Base-by-base conservation (phyloP, 2,329 filamentous ascomycete genomes). In the Aureobasidium lini region DNA sequence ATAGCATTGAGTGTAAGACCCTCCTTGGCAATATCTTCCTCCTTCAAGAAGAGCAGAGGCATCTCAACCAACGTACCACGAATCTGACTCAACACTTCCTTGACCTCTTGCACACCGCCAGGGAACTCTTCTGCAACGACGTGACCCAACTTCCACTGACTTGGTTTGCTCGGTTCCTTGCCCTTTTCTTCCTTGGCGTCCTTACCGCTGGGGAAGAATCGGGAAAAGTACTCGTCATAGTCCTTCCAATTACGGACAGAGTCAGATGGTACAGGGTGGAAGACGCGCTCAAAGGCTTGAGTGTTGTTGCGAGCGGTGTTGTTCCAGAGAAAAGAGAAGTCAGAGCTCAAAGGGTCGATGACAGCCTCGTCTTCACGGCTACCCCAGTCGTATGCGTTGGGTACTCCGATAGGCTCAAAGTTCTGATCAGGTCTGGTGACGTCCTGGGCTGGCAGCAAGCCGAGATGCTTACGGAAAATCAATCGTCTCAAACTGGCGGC, bases 391-490 rank as follows among this genome's bases (percentile, higher is more conserved):
- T 79, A 80, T 8, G 73, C 64, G 63, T 85, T 85, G 2, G 79
- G 76, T 0, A 78, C 71, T 16, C 81, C 81, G 7, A 85, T 77
- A 0, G 82, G 83, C 62, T 81, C 75, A 65, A 76, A 84, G 69
- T 85, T 85, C 29, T 76, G 73, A 53, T 84, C 75, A 11, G 80
- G 81, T 6, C 71, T 75, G 59, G 90, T 82, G 61, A 87, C 79
- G 16, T 85, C 78, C 70, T 96, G 90, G 0, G 88, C 81, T 4
- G 82, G 86, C 9, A 96, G 79, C 8, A 96, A 80, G 44, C 93
- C 93, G 1, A 96, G 82, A 70, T 96, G 93, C 76, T 96, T 95
- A 65, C 92, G 85, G 84, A 90, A 96, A 63, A 96, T 83, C 70
- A 91, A 85, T 37, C 92, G 84, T 23, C 93, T 88, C 10, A 96